A percentile compares a stretch with the other conserved stretches of the same genome.
phyloP scores from a whole-genome alignment of 2,329 filamentous ascomycete species.

The Fusarium solani-melongenae region DNA sequence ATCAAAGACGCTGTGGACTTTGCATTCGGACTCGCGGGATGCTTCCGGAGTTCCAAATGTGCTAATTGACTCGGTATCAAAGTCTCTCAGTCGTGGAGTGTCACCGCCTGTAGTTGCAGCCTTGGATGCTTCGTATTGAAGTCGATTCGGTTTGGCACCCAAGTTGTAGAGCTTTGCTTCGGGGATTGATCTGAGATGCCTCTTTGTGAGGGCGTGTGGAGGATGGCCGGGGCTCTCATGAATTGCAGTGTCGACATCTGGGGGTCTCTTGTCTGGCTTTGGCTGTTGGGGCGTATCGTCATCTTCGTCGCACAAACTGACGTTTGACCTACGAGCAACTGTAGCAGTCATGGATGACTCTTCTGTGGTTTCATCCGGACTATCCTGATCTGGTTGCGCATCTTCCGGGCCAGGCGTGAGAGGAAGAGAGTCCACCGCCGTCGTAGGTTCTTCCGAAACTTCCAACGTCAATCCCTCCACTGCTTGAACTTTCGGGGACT shows the following conservation, averaged over 20 bases:
- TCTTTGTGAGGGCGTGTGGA: constrained; percentile 25
- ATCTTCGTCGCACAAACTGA: neutral
- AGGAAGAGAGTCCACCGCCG: neutral
- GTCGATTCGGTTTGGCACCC: constrained; percentile 3
- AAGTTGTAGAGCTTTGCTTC: constrained; percentile 24
- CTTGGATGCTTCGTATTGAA: constrained; percentile 26
- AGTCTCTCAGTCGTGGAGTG: constrained; percentile 4
- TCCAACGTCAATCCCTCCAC: neutral
- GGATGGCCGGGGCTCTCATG: neutral
- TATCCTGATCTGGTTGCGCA: neutral
- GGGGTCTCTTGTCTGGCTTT: neutral
- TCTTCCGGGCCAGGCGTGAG: neutral
- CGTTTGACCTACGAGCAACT: neutral
- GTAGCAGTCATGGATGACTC: neutral
- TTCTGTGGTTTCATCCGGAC: neutral
- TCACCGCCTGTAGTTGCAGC: constrained; percentile 30
- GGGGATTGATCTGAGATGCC: constrained; percentile 16
- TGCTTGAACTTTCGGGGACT: constrained; percentile 1
- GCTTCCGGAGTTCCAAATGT: neutral
- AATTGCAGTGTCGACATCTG: neutral
- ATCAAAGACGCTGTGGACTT: constrained; percentile 35
- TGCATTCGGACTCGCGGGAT: neutral
- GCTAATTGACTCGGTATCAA: constrained; percentile 1
- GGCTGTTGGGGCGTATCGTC: neutral
- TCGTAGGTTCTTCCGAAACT: neutral